phyloP scores from a whole-genome alignment of 2,329 filamentous ascomycete genomes.

The Aspergillus novofumigatus region DNA sequence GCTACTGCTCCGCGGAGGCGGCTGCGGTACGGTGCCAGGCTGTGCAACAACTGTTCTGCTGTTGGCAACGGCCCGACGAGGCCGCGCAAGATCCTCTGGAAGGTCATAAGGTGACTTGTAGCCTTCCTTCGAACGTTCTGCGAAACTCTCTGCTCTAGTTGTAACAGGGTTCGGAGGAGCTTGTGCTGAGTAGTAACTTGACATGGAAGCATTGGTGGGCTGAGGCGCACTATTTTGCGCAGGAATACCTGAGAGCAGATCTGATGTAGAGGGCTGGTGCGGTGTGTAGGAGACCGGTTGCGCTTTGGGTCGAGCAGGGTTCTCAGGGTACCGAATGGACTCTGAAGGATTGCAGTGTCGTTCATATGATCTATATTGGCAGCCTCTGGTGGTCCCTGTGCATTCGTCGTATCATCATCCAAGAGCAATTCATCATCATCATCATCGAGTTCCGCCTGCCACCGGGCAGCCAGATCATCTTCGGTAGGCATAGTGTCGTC shows the following conservation, averaged over 20 bases:
- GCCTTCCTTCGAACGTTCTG: conserved; percentile 81
- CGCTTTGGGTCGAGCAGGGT: conserved; percentile 15
- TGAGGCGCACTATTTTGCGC: conserved; percentile 17
- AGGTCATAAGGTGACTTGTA: conserved; percentile 95
- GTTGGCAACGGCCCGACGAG: conserved; percentile 61
- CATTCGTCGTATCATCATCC: conserved; percentile 46
- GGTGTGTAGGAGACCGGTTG: conserved; percentile 47
- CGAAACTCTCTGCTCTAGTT: conserved; percentile 73
- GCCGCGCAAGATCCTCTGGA: conserved; percentile 71
- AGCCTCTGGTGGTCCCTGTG: conserved; percentile 16
- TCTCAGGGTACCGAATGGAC: conserved; percentile 25
- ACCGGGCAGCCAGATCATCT: conserved; percentile 70
- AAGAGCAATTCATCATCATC: conserved; percentile 84
- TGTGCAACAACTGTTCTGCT: conserved; percentile 50
- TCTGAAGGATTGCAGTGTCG: conserved; percentile 20
- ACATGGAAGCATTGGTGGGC: conserved; percentile 11
- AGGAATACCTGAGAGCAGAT: conserved; percentile 39
- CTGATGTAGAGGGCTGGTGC: conserved; percentile 47
- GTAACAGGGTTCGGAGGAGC: conserved; percentile 29
- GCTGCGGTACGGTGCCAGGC: conserved; percentile 46
- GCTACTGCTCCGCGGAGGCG: conserved; percentile 61
- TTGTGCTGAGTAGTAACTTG: conserved; percentile 25
- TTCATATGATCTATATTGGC: conserved; percentile 12
- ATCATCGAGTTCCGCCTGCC: conserved; percentile 50
- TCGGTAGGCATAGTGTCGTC: conserved; percentile 48